These are phyloP conservation scores for Saccharomycopsis olivae DNA, from an alignment of 805 yeast species.

Conservation along the genomic window DNA sequence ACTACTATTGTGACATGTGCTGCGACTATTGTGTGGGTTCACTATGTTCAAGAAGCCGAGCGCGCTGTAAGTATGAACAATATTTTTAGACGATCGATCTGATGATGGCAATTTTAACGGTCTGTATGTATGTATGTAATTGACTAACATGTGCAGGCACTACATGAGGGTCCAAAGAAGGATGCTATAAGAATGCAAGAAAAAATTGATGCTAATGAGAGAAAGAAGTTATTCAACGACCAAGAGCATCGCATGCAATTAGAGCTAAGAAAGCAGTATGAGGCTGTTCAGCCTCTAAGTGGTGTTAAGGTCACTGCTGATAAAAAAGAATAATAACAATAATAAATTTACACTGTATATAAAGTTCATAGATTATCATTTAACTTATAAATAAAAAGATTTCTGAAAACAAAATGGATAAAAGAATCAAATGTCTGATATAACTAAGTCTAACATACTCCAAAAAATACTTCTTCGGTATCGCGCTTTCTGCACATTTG, in stretches of 20 bases:
- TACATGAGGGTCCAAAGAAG: constrained; percentile 76
- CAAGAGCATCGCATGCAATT: constrained; percentile 59
- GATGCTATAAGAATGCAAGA: constrained; percentile 59
- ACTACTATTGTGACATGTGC: constrained; percentile 44
- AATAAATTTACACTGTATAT: no score
- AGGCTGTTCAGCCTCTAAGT: constrained; percentile 51
- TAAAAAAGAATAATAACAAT: no score
- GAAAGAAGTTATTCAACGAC: constrained; percentile 41
- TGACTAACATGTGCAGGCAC: constrained; percentile 31
- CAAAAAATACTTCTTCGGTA: constrained; percentile 36
- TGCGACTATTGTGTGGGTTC: constrained; percentile 57
- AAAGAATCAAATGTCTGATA: no score
- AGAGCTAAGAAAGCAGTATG: constrained; percentile 45
- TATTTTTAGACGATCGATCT: neutral
- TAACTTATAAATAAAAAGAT: no score
- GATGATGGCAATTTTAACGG: neutral
- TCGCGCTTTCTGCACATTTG: constrained; percentile 31
- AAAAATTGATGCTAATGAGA: constrained; percentile 31
- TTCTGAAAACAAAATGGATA: no score
- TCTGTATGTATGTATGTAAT: neutral
- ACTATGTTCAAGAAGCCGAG: constrained; percentile 58
- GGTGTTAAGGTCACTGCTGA: constrained; percentile 26
- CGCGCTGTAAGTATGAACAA: constrained; percentile 35
- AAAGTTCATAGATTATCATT: no score
- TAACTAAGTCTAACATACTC: constrained; percentile 5